phyloP scores from a whole-genome alignment of 306 rosid genomes.

The Sophora flavescens region DNA sequence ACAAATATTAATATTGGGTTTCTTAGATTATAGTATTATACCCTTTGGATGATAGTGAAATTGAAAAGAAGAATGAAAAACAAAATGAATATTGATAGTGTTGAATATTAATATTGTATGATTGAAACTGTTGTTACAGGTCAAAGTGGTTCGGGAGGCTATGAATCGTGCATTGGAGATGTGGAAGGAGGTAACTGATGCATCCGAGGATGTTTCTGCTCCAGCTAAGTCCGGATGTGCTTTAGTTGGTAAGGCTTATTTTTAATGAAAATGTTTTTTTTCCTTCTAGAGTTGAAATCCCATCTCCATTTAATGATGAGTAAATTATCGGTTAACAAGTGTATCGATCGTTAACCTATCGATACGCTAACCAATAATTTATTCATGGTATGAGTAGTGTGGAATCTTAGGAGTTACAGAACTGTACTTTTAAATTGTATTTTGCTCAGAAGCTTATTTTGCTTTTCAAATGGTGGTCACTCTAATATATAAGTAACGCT shows the following conservation, averaged over 20 bases:
- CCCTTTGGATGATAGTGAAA: constrained; percentile 19
- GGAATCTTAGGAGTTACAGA: not conserved
- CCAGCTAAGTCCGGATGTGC: constrained; percentile 59
- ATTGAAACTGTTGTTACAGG: constrained; percentile 56
- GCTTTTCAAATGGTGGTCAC: constrained; percentile 19
- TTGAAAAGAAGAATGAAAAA: not conserved
- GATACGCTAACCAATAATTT: too few species aligned
- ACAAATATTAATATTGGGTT: constrained; percentile 4
- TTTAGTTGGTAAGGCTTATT: constrained; percentile 60
- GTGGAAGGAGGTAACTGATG: constrained; percentile 75
- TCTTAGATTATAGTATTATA: constrained; percentile 20
- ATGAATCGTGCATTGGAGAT: constrained; percentile 82
- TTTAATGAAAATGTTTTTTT: not conserved
- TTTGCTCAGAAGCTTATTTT: constrained; percentile 7
- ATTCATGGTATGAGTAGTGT: too few species aligned
- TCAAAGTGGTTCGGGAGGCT: constrained; percentile 88
- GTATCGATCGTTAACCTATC: too few species aligned
- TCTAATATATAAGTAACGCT: constrained; percentile 17
- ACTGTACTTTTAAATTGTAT: not conserved
- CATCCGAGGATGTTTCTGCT: constrained; percentile 52
- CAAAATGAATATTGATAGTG: not conserved
- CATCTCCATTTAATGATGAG: too few species aligned
- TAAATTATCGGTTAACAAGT: too few species aligned
- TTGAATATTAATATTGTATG: constrained; percentile 21
- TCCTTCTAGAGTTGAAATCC: too few species aligned